phyloP scores from a whole-genome alignment of 1,284 basidiomycete species.

The Filobasidium uniguttulatum region DNA sequence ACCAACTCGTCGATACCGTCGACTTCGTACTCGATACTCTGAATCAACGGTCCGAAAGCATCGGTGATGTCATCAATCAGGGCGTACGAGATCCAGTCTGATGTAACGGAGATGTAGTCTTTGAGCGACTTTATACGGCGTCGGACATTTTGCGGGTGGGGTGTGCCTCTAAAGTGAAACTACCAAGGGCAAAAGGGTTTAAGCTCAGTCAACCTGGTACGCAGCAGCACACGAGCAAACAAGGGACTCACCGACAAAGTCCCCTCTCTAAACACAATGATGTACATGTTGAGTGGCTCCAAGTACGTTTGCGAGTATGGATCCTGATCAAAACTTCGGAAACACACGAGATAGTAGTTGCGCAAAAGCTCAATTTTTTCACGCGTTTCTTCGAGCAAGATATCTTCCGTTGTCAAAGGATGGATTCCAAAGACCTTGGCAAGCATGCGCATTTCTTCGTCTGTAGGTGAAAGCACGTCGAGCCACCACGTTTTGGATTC shows the following conservation, averaged over 20 bases:
- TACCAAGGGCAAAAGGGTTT: slow-evolving; percentile 28
- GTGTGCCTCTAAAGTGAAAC: slow-evolving; percentile 96
- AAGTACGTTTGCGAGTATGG: slow-evolving; percentile 93
- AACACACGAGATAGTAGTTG: slow-evolving; percentile 98
- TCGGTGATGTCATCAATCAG: slow-evolving; percentile 99
- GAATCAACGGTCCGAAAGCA: slow-evolving; percentile 95
- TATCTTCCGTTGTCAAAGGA: slow-evolving; percentile 97
- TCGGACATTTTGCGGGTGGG: slow-evolving; percentile 95
- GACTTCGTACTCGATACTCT: slow-evolving; percentile 98
- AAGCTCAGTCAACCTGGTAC: slow-evolving; percentile 2
- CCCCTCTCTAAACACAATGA: slow-evolving; percentile 98
- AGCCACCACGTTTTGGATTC: slow-evolving; percentile 94
- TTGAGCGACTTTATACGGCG: slow-evolving; percentile 97
- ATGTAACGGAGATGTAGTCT: slow-evolving; percentile 97
- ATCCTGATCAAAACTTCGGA: slow-evolving; percentile 98
- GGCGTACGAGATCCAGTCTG: slow-evolving; percentile 99
- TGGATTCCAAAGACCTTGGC: slow-evolving; percentile 94
- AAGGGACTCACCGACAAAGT: slow-evolving; percentile 60
- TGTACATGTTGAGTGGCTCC: slow-evolving; percentile 99
- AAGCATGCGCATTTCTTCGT: slow-evolving; percentile 95
- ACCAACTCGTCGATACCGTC: slow-evolving; percentile 98
- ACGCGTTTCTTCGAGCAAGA: slow-evolving; percentile 96
- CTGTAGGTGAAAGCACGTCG: slow-evolving; percentile 85
- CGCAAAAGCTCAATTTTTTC: slow-evolving; percentile 99
- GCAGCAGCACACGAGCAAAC: background rate